Base-by-base conservation (phyloP, 2,329 filamentous ascomycete genomes). In the Microsporum ferrugineum region DNA sequence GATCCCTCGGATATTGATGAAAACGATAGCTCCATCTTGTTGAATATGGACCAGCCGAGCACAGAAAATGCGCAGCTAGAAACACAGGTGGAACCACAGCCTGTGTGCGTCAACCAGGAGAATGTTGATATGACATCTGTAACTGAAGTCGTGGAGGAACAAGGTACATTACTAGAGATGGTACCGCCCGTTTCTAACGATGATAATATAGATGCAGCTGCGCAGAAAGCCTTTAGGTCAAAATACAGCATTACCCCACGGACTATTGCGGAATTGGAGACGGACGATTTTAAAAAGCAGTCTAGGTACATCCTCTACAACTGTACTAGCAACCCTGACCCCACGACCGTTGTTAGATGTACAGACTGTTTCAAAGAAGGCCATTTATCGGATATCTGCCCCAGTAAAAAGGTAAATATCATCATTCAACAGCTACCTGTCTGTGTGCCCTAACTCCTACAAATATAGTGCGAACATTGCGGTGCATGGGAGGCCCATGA, bases 341-440 rank as follows among this genome's bases (percentile, higher is more conserved):
- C 77, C 29, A 71, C 70, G 51, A 66, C 73, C 8, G 75, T 76
- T 5, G 68, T 77, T 29, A 68, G 71, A 27, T 80, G 78, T 62
- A 71, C 71, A 17, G 71, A 75, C 59, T 78, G 76, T 64, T 68
- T 76, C 60, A 65, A 69, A 29, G 68, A 73, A 62, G 77, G 77
- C 3, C 78, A 80, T 63, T 66, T 77, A 62, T 68, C 71, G 23
- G 70, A 74, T 33, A 68, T 72, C 38, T 80, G 78, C 65, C 76
- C 76, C 2, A 68, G 68, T 38, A 75, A 74, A 62, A 73, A 76
- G 72, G 74, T 76, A 68, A 53, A 69, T 65, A 62, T 45, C 34
- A n/a, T 60, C 7, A 12, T 55, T 34, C 51, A 34, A 31, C n/a
- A n/a, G 33, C 51, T 55, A 36, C 31, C 51, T 36, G 31, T 55